Percentiles rank a stretch among this genome's conserved stretches.
These are phyloP conservation scores for Rosa hybrid DNA, from an alignment of 331 rosid species.

Conservation along the genomic window DNA sequence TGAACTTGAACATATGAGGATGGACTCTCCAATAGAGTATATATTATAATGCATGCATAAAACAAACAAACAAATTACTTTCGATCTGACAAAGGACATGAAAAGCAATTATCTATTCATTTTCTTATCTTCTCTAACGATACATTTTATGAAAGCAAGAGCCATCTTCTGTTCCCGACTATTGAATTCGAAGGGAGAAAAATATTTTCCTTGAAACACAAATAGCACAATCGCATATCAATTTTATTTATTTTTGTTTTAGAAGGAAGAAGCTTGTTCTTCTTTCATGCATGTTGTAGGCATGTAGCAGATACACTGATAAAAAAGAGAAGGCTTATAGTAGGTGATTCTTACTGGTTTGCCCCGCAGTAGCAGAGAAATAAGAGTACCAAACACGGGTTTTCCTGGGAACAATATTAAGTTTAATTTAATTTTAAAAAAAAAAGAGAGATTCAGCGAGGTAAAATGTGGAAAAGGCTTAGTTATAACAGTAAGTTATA, in stretches of 20 bases:
- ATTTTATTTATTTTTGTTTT: background rate
- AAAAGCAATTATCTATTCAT: background rate
- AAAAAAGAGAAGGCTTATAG: background rate
- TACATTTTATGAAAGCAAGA: background rate
- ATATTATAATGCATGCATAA: background rate
- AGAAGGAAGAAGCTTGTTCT: background rate
- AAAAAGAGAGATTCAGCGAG: background rate
- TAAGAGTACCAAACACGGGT: slow-evolving; percentile 91
- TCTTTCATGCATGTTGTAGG: slow-evolving; percentile 20
- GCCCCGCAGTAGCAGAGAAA: slow-evolving; percentile 72
- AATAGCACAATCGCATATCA: background rate
- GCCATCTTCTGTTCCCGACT: background rate
- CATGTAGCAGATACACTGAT: background rate
- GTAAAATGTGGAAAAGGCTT: slow-evolving; percentile 9
- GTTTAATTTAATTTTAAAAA: background rate
- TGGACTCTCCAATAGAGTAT: background rate
- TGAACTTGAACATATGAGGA: slow-evolving; percentile 5
- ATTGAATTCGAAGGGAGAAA: background rate
- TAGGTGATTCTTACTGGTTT: slow-evolving; percentile 63
- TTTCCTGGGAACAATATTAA: slow-evolving; percentile 49
- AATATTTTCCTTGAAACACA: background rate
- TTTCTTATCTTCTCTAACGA: background rate
- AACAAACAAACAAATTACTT: background rate
- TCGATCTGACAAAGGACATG: background rate
- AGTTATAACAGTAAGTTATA: background rate